A percentile compares a stretch with the other conserved stretches of the same genome.
Conservation (phyloP, 106 monocot species). For the Apostasia ramifera region DNA sequence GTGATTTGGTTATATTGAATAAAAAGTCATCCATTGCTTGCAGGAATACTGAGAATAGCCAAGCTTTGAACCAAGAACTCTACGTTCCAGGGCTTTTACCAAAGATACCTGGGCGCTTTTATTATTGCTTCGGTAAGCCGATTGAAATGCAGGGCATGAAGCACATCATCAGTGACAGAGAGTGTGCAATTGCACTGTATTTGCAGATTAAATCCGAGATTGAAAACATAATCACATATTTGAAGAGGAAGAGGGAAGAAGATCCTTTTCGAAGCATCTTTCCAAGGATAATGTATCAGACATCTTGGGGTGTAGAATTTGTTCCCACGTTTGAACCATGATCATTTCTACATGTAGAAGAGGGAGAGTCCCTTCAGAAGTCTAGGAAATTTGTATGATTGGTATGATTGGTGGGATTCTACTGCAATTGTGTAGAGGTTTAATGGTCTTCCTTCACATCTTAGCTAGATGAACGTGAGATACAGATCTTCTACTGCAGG, state of each 20-base stretch:
- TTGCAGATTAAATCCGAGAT: constrained; percentile 68
- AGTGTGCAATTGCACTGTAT: constrained; percentile 45
- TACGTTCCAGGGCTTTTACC: constrained; percentile 59
- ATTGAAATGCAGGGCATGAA: constrained; percentile 58
- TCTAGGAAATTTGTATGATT: too few relatives aligned
- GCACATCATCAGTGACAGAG: constrained; percentile 34
- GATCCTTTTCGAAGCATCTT: constrained; percentile 70
- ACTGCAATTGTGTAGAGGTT: too few relatives aligned
- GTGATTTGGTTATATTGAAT: not conserved
- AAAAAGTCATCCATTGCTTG: constrained; percentile 1
- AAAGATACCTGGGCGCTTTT: constrained; percentile 87
- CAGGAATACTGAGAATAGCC: constrained; percentile 46
- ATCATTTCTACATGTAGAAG: not conserved
- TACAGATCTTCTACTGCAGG: too few relatives aligned
- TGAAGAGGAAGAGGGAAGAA: constrained; percentile 82
- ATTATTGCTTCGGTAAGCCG: constrained; percentile 87
- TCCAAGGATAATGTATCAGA: constrained; percentile 51
- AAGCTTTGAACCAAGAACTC: constrained; percentile 53
- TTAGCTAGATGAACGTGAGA: too few relatives aligned
- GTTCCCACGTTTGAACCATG: constrained; percentile 68
- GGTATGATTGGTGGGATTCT: too few relatives aligned
- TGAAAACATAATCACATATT: constrained; percentile 46
- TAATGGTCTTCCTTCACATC: too few relatives aligned
- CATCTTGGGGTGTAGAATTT: constrained; percentile 25
- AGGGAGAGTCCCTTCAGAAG: too few relatives aligned